Evolutionary conservation across 2,329 filamentous ascomycete genomes (phyloP), one percentile per base, ranked within the genome.

Genomic region (Colletotrichum liriopes): DNA sequence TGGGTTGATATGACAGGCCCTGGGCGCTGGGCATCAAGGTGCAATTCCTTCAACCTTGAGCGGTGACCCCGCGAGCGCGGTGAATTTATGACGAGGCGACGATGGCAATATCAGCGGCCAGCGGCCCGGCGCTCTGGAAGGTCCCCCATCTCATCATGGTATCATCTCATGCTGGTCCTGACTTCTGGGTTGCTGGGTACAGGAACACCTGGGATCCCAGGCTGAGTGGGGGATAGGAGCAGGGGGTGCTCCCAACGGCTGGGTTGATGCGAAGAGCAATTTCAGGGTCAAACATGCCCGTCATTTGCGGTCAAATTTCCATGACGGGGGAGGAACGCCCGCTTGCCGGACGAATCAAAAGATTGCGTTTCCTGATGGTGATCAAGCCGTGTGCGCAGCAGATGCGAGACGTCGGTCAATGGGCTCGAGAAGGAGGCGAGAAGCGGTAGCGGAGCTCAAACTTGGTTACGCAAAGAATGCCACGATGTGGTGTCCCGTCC

Each of bases 261-360:
- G 67, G 61, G 67, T 67, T 49, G 67, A 41, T 58, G 43, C 67
- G 67, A 63, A 51, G 58, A 66, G 71, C 71, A 71, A 66, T 67
- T 67, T 71, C 55, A 71, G 62, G 66, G 65, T 72, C 59, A 72
- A 65, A 69, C 59, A 64, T 65, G 43, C 65, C 54, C 69, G 61
- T 71, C 45, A 51, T 66, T 71, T 62, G 67, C 61, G 47, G 55
- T 35, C 67, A 73, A 58, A 62, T 65, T 72, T 60, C 67, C 26
- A 72, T 66, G 49, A 56, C 67, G 61, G 67, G 59, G 71, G 47
- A 61, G 29, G 16, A 51, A 43, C 37, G 51, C 18, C 18, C 16
- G n/a, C 32, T 54, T 61, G 47, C 71, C 71, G 67, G 71, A 62
- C 67, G 61, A 71, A 73, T 67, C 58, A 55, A 37, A 67, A 51